Base-by-base conservation (phyloP, 345 rosid genomes). In the Salix purpurea region DNA sequence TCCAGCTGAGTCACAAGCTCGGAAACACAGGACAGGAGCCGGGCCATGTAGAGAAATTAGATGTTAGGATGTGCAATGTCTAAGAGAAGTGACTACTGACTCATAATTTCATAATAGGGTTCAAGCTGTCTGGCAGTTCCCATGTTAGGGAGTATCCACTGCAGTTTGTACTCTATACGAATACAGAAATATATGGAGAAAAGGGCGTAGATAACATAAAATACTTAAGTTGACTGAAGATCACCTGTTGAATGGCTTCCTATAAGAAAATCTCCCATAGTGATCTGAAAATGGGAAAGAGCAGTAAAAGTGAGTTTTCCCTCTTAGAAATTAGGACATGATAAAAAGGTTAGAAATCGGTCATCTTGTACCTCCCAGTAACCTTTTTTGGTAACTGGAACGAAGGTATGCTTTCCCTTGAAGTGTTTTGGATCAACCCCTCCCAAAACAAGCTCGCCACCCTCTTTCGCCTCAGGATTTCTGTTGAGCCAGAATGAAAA, bases 381-480 rank as follows among this genome's bases (percentile, higher is more conserved):
- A 72, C 97, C 97, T 74, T 88, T 90, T 62, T 24, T 56, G 26
- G 91, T 89, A 50, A 93, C 84, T 23, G 93, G 93, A 56, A 93
- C 94, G 74, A 85, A 91, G 4, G 89, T 87, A 75, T 93, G 97
- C 76, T 89, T 85, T 54, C 98, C 98, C 75, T 76, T 88, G 28
- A 66, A 91, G 72, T 90, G 97, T 4, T 82, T 83, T 24, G 77
- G 65, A 70, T 93, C 95, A 77, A 87, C 84, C 71, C 98, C 97
- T 1, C 98, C 98, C 75, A 93, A 90, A 67, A 93, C 97, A 82
- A 93, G 84, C 83, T 93, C 93, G 9, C 98, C 97, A 67, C 97
- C 97, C 21, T 76, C 83, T 44, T 24, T 68, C 23, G 84, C 86
- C 28, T 78, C 69, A 2, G 89, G 79, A 85, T 91, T 76, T 36